Evolutionary conservation across 352 stramenopile species (phyloP).

Genomic region (Globisporangium uncinulatum): DNA sequence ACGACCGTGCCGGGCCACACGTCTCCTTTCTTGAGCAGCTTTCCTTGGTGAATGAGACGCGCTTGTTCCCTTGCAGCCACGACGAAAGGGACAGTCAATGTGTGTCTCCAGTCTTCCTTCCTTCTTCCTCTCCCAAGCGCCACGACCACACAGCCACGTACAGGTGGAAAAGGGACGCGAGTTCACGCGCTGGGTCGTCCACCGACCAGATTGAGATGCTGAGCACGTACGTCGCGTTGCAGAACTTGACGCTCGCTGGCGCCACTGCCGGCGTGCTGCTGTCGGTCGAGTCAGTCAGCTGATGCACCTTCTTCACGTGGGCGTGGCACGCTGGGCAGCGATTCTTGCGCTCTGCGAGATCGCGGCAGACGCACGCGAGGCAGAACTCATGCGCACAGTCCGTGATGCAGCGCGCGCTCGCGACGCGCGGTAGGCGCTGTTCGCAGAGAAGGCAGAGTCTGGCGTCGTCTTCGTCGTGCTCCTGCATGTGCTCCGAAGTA

Average conservation of each 20-base stretch:
- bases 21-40: slow-evolving; percentile 77
- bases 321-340: slow-evolving; percentile 55
- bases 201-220: slow-evolving; percentile 79
- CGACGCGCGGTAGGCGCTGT: slow-evolving; percentile 21
- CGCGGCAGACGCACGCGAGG: slow-evolving; percentile 52
- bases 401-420: slow-evolving; percentile 49
- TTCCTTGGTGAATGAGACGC: slow-evolving; percentile 70
- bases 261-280: slow-evolving; percentile 9
- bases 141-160: slow-evolving; percentile 18
- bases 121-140: too few relatives aligned
- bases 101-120: too few relatives aligned
- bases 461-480: slow-evolving; percentile 4
- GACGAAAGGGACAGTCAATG: neutral
- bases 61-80: slow-evolving; percentile 44
- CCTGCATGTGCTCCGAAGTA: neutral
- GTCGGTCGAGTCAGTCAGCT: slow-evolving; percentile 24
- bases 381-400: slow-evolving; percentile 84
- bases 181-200: slow-evolving; percentile 51
- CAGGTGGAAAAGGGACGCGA: slow-evolving; percentile 71
- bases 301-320: slow-evolving; percentile 52
- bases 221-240: slow-evolving; percentile 72
- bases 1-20: slow-evolving; percentile 77
- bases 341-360: slow-evolving; percentile 54
- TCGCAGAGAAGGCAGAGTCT: slow-evolving; percentile 59
- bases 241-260: slow-evolving; percentile 70